phyloP scores from a whole-genome alignment of 495 filamentous ascomycete genomes.

The Annulohypoxylon nitens region DNA sequence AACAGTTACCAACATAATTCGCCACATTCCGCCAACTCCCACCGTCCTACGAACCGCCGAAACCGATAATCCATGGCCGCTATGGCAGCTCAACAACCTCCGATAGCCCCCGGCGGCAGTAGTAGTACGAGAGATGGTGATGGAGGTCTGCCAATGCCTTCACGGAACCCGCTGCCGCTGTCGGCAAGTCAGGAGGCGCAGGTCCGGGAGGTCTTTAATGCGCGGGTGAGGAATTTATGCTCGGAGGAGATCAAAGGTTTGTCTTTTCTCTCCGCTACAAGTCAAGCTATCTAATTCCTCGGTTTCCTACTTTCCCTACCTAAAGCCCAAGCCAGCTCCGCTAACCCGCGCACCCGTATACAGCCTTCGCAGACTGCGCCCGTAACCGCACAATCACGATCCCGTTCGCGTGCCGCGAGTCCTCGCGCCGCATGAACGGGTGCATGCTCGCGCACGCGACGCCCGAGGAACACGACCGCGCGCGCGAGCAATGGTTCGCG shows the following conservation, averaged over 20 bases:
- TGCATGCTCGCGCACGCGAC: conserved; percentile 92
- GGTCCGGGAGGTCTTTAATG: conserved; percentile 90
- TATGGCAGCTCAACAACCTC: conserved; percentile 52
- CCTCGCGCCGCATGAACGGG: conserved; percentile 87
- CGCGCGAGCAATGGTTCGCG: conserved; percentile 94
- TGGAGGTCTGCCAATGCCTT: conserved; percentile 65
- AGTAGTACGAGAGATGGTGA: conserved; percentile 13
- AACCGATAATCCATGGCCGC: conserved; percentile 49
- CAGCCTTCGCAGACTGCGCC: conserved; percentile 93
- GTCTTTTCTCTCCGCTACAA: conserved; percentile 24
- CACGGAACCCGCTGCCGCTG: conserved; percentile 89
- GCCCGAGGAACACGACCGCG: conserved; percentile 84
- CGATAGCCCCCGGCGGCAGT: conserved; percentile 40
- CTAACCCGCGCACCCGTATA: no score
- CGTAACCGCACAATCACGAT: conserved; percentile 85
- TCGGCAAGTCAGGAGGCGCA: conserved; percentile 91
- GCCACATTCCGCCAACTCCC: background rate
- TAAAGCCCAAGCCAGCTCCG: no score
- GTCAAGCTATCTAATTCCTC: background rate
- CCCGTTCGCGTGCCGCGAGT: conserved; percentile 82
- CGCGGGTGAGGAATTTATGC: conserved; percentile 82
- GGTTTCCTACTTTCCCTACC: background rate
- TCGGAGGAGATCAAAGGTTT: conserved; percentile 88
- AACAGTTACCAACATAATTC: conserved; percentile 1
- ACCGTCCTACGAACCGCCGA: conserved; percentile 14